Evolutionary conservation across 192 early-diverging fungal genomes (phyloP), one percentile per base, ranked within the genome.

Genomic region (Entophlyctis luteolus): DNA sequence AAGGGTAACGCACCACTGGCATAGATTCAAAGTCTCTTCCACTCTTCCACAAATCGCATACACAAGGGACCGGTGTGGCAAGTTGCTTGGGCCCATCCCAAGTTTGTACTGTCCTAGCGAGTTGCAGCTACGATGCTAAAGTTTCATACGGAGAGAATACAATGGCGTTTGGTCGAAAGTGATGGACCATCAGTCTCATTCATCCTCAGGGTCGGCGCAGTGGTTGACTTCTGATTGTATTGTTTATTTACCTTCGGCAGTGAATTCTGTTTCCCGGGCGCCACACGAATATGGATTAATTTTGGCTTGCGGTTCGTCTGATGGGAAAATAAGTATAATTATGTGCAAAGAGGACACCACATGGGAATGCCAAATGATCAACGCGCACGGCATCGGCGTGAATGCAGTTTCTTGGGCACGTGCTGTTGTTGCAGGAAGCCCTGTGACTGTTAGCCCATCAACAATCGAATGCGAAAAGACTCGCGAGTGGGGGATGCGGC

Each of bases 1-100:
- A 77, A 62, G 89, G 89, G 91, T 93, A 8, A 94, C 90, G 35
- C 95, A 99, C 74, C 88, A 91, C 47, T 94, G 94, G 22, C 97
- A 95, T 2, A 94, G 98, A n/a, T 99, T 95, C 95, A 93, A 96
- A 72, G 90, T 99, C 23, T 81, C 93, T 18, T 99, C 95, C 95
- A 93, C 95, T 14, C 97, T 98, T 71, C 97, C 97, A n/a, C n/a
- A n/a, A n/a, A n/a, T n/a, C n/a, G n/a, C n/a, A 94, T 89, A 36
- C 95, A 99, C 74, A 88, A 91, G 48, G 95, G 94, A 23, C 97
- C 97, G 2, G 95, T 99, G 20, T 99, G 97, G 97, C 94, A 96
- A 72, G 90, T 99, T 23, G 82, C 93, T 18, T 99, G 97, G 97
- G 94, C 95, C 14, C 97, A 99, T 71, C 97, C 97, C 39, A 96